A percentile compares a stretch with the other conserved stretches of the same genome.
Evolutionary conservation across 2,329 filamentous ascomycete genomes (phyloP).

Genomic region (Aspergillus thermomutatus): DNA sequence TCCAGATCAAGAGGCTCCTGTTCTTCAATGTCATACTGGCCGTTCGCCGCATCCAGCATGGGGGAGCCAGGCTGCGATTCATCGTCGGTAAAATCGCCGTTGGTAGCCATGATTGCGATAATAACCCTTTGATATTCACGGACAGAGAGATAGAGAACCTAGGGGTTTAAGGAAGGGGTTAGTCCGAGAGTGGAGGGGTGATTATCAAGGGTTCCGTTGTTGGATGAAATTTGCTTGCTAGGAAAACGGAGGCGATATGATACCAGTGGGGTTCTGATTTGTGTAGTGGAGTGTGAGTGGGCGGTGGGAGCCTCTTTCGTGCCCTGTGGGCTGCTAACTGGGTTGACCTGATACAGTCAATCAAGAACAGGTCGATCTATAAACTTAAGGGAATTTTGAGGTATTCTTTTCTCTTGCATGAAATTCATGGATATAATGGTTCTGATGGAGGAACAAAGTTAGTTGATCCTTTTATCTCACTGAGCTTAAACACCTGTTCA

Average conservation of each 20-base stretch:
- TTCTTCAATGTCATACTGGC: slow-evolving; percentile 72
- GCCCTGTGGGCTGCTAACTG: slow-evolving; percentile 8
- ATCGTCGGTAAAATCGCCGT: slow-evolving; percentile 54
- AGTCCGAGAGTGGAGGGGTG: slow-evolving; percentile 7
- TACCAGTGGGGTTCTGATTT: slow-evolving; percentile 35
- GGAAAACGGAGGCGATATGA: slow-evolving; percentile 32
- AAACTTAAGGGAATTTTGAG: not conserved
- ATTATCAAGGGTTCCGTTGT: slow-evolving; percentile 20
- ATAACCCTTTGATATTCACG: slow-evolving; percentile 1
- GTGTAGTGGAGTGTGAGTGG: slow-evolving; percentile 37
- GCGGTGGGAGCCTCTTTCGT: slow-evolving; percentile 23
- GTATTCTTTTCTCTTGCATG: not conserved
- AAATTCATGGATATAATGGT: not conserved
- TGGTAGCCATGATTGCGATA: slow-evolving; percentile 51
- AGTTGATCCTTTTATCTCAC: not conserved
- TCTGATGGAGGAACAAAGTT: not conserved
- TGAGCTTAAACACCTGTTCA: not conserved
- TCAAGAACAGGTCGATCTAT: not conserved
- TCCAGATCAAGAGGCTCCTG: slow-evolving; percentile 65
- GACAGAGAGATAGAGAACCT: slow-evolving; percentile 2
- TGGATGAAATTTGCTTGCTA: slow-evolving; percentile 35
- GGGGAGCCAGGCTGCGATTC: slow-evolving; percentile 56
- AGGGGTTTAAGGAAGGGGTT: slow-evolving; percentile 3
- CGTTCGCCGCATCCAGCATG: slow-evolving; percentile 41
- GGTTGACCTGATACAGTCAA: not conserved